Base-by-base conservation (phyloP, 2,329 filamentous ascomycete genomes). In the Cadophora malorum region DNA sequence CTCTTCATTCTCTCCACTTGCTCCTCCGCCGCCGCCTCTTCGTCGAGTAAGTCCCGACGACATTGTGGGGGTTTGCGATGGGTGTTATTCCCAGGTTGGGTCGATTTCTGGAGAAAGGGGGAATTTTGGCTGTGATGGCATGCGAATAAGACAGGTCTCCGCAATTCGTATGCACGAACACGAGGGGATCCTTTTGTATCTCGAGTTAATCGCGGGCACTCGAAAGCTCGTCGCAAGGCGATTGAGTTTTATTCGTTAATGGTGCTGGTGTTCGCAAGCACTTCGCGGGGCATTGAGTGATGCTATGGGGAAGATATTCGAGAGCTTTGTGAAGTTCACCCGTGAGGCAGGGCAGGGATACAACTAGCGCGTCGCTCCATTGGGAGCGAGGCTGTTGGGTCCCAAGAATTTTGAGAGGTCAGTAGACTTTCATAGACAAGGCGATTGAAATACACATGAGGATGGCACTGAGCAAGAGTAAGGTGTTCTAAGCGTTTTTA, bases 21-120 rank as follows among this genome's bases (percentile, higher is more conserved):
- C 86, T 84, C 83, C 83, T 71, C 79, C 80, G 76, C 84, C 89
- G 75, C 88, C 91, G 82, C 90, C 87, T 78, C 90, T 86, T 86
- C 86, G 86, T 79, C 87, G 81, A 69, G 87, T 89, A 78, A 89
- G 81, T 74, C 86, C 86, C 69, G 85, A 87, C 69, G 83, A 82
- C 74, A 82, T 82, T 67, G 64, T 72, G 64, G 47, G 35, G 35
- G 58, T 69, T 67, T 63, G 63, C 58, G 61, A 68, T 71, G 69
- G 67, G 61, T 63, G 61, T 67, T 70, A 65, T 58, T 67, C 66
- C 65, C 68, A 67, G 38, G 64, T 69, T 35, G 62, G 47, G 52
- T 72, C 60, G 71, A 64, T 64, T 60, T 67, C 60, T 70, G 70
- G 69, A 58, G 70, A 69, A 72, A 76, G 69, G 74, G 72, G 71